These are phyloP conservation scores for Curvularia spicifera DNA, from an alignment of 2,329 filamentous ascomycete genomes.

Conservation along the genomic window DNA sequence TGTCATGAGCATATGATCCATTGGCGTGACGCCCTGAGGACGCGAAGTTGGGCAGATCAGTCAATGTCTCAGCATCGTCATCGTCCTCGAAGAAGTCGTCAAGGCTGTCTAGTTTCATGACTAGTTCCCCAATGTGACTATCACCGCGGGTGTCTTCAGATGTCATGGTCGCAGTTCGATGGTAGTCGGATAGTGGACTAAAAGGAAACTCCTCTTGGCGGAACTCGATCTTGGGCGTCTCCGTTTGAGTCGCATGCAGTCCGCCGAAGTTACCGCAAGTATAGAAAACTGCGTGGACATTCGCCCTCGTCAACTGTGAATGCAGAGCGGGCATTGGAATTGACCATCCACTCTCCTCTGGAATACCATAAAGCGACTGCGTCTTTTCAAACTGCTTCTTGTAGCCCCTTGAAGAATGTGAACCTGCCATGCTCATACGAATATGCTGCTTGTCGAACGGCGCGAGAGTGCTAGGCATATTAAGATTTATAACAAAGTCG, in stretches of 20 bases:
- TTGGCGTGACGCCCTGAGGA: slow-evolving; percentile 40
- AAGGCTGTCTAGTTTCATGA: slow-evolving; percentile 63
- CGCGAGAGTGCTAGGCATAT: slow-evolving; percentile 76
- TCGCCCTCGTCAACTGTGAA: slow-evolving; percentile 82
- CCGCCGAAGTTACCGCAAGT: slow-evolving; percentile 70
- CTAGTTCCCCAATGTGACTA: slow-evolving; percentile 79
- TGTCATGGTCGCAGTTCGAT: slow-evolving; percentile 89
- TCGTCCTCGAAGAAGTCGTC: slow-evolving; percentile 63
- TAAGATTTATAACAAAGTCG: slow-evolving; percentile 95
- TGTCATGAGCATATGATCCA: slow-evolving; percentile 33
- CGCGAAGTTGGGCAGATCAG: slow-evolving; percentile 42
- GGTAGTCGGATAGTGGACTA: slow-evolving; percentile 70
- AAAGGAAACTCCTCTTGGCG: slow-evolving; percentile 86
- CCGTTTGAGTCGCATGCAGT: slow-evolving; percentile 62
- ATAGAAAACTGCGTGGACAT: slow-evolving; percentile 96
- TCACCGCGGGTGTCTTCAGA: slow-evolving; percentile 80
- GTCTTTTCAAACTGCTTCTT: slow-evolving; percentile 95
- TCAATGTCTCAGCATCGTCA: slow-evolving; percentile 47
- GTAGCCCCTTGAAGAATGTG: slow-evolving; percentile 77
- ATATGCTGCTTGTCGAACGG: slow-evolving; percentile 94
- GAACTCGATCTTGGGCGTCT: slow-evolving; percentile 90
- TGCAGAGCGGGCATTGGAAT: slow-evolving; percentile 91
- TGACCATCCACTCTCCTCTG: slow-evolving; percentile 94
- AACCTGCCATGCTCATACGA: slow-evolving; percentile 96
- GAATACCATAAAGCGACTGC: slow-evolving; percentile 94